Conservation (phyloP, 768 basidiomycete species). For the Amanita pallidorosea region DNA sequence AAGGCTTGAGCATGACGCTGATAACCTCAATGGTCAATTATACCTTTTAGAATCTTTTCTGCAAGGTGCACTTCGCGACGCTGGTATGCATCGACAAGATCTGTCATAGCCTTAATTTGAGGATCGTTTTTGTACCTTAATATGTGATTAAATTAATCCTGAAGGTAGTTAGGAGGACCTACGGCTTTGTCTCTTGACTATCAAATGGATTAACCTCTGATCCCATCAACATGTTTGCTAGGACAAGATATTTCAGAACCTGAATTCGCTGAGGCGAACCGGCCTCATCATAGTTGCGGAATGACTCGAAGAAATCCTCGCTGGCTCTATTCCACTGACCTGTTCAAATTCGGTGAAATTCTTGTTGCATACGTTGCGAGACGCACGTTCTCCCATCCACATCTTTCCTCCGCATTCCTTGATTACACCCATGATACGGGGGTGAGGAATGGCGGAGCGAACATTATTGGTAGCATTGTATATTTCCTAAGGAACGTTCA, state of each 20-base stretch:
- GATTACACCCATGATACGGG: slow-evolving; percentile 97
- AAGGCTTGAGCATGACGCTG: neutral
- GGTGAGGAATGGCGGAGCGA: slow-evolving; percentile 94
- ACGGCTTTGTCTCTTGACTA: slow-evolving; percentile 99
- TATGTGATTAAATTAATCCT: neutral
- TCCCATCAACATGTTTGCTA: slow-evolving; percentile 96
- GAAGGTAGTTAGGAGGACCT: slow-evolving; percentile 15
- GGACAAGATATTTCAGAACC: slow-evolving; percentile 95
- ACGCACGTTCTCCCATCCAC: slow-evolving; percentile 99
- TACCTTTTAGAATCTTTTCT: slow-evolving; percentile 88
- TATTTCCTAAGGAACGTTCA: slow-evolving; percentile 58
- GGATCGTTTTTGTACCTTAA: slow-evolving; percentile 87
- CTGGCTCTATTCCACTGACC: slow-evolving; percentile 96
- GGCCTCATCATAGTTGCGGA: slow-evolving; percentile 97
- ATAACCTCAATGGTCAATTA: slow-evolving; percentile 7
- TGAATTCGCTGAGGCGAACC: slow-evolving; percentile 95
- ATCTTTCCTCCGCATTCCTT: slow-evolving; percentile 99
- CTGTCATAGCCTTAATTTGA: slow-evolving; percentile 97
- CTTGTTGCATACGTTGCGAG: neutral
- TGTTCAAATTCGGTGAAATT: slow-evolving; percentile 17
- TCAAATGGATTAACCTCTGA: slow-evolving; percentile 99
- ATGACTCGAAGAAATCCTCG: slow-evolving; percentile 98
- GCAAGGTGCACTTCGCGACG: slow-evolving; percentile 94
- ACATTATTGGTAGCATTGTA: slow-evolving; percentile 93
- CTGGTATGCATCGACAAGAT: slow-evolving; percentile 94